Conservation (phyloP, 2,329 filamentous ascomycete species). For the Xylariaceae sp. region DNA sequence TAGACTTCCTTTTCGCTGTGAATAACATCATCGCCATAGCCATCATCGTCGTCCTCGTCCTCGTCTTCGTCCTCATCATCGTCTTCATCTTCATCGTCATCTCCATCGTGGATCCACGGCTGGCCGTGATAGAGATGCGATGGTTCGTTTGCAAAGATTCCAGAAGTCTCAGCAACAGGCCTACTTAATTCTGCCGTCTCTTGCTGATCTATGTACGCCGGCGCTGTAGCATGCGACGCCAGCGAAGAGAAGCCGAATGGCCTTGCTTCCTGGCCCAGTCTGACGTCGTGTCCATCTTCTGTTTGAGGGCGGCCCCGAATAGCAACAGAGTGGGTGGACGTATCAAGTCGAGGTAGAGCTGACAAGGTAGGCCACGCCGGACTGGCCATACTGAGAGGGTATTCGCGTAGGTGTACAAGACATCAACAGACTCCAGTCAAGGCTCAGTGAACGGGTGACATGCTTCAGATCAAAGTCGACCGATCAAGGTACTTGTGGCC, state of each 20-base stretch:
- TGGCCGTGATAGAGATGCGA: slow-evolving; percentile 34
- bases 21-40: not conserved
- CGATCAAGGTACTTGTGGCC: not conserved
- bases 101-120: slow-evolving; percentile 15
- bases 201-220: slow-evolving; percentile 7
- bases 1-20: not conserved
- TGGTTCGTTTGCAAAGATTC: slow-evolving; percentile 27
- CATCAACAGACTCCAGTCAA: slow-evolving; percentile 14
- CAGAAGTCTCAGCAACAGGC: slow-evolving; percentile 29
- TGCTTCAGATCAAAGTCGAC: slow-evolving; percentile 11
- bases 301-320: slow-evolving; percentile 2
- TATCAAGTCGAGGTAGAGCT: slow-evolving; percentile 19
- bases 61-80: not conserved
- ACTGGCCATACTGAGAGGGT: slow-evolving; percentile 17
- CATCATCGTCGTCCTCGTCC: not conserved
- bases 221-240: slow-evolving; percentile 20
- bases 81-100: slow-evolving; percentile 1
- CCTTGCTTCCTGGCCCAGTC: slow-evolving; percentile 7
- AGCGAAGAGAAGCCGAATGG: slow-evolving; percentile 16
- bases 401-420: not conserved
- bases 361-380: slow-evolving; percentile 15
- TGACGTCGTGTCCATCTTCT: slow-evolving; percentile 4
- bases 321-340: slow-evolving; percentile 4
- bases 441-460: slow-evolving; percentile 6
- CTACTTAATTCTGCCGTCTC: slow-evolving; percentile 22